phyloP scores from a whole-genome alignment of 2,329 filamentous ascomycete species.

The Aureobasidium leucospermi region DNA sequence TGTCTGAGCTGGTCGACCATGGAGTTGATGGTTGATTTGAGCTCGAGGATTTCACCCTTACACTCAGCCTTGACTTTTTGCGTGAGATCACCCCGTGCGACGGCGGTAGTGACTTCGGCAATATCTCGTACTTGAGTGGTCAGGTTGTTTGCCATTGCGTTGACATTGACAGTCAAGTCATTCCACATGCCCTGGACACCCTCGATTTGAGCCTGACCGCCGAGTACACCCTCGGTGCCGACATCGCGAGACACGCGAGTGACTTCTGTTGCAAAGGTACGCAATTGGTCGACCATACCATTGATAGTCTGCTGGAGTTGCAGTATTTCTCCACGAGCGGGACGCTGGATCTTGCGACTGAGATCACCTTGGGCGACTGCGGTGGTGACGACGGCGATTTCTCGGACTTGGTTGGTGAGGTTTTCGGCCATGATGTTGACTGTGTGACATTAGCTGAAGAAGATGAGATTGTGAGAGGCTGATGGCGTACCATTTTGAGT shows the following conservation, averaged over 20 bases:
- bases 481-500: conserved; percentile 50
- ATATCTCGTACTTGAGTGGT: conserved; percentile 48
- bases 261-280: conserved; percentile 58
- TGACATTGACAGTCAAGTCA: conserved; percentile 52
- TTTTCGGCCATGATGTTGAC: conserved; percentile 99
- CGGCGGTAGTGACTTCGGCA: conserved; percentile 45
- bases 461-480: background rate
- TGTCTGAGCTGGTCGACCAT: conserved; percentile 48
- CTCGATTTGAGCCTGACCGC: conserved; percentile 57
- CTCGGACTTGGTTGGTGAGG: conserved; percentile 91
- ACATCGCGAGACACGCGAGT: conserved; percentile 59
- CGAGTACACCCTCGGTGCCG: conserved; percentile 56
- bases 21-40: conserved; percentile 46
- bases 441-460: conserved; percentile 24
- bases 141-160: conserved; percentile 47
- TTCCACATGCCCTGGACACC: conserved; percentile 62
- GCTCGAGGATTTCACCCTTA: conserved; percentile 45
- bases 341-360: conserved; percentile 91
- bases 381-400: conserved; percentile 94
- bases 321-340: conserved; percentile 87
- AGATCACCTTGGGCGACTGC: conserved; percentile 91
- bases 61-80: conserved; percentile 46
- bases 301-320: conserved; percentile 87
- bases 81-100: conserved; percentile 45
- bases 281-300: conserved; percentile 60